A percentile compares a stretch with the other conserved stretches of the same genome.
Conservation (phyloP, 176 grass and related monocot species). For the Zoysia japonica region DNA sequence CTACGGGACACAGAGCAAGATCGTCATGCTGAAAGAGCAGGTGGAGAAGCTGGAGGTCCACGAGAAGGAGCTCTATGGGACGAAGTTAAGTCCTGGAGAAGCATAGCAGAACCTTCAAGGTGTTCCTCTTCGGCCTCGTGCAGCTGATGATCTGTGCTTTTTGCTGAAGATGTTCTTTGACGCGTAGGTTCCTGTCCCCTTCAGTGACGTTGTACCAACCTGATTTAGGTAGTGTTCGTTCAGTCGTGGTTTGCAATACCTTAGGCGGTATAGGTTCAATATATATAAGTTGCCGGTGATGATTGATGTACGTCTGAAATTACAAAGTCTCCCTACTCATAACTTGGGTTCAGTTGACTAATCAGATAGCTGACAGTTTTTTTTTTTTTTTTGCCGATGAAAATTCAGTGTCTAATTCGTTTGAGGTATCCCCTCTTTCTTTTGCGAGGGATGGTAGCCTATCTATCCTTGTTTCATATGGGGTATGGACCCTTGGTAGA, state of each 20-base stretch:
- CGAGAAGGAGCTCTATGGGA: constrained; percentile 45
- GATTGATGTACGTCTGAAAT: background rate
- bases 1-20: constrained; percentile 51
- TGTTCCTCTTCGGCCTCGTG: constrained; percentile 52
- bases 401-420: background rate
- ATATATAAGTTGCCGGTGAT: background rate
- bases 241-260: background rate
- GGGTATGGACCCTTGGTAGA: too few relatives aligned
- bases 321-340: constrained; percentile 12
- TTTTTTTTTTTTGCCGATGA: background rate
- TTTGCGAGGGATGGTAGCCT: background rate
- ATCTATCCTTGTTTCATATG: background rate
- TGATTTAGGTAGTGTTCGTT: constrained; percentile 32
- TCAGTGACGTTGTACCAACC: constrained; percentile 49
- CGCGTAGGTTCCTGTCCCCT: constrained; percentile 12
- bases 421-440: too few relatives aligned
- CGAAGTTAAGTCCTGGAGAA: constrained; percentile 48
- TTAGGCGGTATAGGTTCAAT: background rate
- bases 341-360: constrained; percentile 22
- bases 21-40: constrained; percentile 45
- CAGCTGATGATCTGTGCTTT: constrained; percentile 58
- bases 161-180: constrained; percentile 52
- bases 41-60: constrained; percentile 48
- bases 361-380: background rate
- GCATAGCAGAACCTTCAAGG: constrained; percentile 52